phyloP scores from a whole-genome alignment of 1,284 basidiomycete species.

The Sporisorium exsertum region DNA sequence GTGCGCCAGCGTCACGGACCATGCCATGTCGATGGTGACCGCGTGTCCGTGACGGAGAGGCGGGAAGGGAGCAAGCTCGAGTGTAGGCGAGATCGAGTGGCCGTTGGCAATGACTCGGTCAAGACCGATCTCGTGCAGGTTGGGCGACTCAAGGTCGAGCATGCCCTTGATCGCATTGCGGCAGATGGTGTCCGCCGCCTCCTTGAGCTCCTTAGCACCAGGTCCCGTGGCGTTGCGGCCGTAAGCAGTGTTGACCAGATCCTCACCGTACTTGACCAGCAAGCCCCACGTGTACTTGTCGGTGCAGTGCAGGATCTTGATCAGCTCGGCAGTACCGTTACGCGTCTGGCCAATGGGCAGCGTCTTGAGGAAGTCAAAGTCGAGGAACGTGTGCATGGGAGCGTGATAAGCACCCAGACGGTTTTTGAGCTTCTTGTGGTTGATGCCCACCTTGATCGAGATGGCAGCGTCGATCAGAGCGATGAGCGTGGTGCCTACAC shows the following conservation, averaged over 20 bases:
- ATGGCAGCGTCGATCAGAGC: slow-evolving; percentile 72
- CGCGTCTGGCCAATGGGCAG: slow-evolving; percentile 71
- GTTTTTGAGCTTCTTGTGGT: slow-evolving; percentile 65
- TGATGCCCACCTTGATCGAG: slow-evolving; percentile 70
- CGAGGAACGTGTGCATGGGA: slow-evolving; percentile 72
- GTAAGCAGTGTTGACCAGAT: slow-evolving; percentile 71
- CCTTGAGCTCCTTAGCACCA: slow-evolving; percentile 68
- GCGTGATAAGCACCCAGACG: slow-evolving; percentile 71
- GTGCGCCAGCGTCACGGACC: slow-evolving; percentile 71
- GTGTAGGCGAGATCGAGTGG: slow-evolving; percentile 71
- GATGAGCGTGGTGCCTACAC: slow-evolving; percentile 72
- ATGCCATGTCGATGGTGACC: slow-evolving; percentile 72
- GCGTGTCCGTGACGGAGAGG: slow-evolving; percentile 70
- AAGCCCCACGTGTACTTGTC: slow-evolving; percentile 71
- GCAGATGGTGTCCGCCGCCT: slow-evolving; percentile 70
- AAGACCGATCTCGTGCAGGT: slow-evolving; percentile 72
- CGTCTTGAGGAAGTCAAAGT: slow-evolving; percentile 72
- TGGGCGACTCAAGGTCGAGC: slow-evolving; percentile 72
- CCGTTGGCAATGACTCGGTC: slow-evolving; percentile 72
- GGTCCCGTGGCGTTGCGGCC: slow-evolving; percentile 69
- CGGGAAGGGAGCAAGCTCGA: slow-evolving; percentile 68
- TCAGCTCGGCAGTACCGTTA: slow-evolving; percentile 72
- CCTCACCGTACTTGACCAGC: slow-evolving; percentile 71
- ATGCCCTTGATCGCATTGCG: slow-evolving; percentile 71
- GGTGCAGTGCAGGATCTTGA: slow-evolving; percentile 72